Base-by-base conservation (phyloP, 352 stramenopile genomes). In the Globisporangium spiculum region DNA sequence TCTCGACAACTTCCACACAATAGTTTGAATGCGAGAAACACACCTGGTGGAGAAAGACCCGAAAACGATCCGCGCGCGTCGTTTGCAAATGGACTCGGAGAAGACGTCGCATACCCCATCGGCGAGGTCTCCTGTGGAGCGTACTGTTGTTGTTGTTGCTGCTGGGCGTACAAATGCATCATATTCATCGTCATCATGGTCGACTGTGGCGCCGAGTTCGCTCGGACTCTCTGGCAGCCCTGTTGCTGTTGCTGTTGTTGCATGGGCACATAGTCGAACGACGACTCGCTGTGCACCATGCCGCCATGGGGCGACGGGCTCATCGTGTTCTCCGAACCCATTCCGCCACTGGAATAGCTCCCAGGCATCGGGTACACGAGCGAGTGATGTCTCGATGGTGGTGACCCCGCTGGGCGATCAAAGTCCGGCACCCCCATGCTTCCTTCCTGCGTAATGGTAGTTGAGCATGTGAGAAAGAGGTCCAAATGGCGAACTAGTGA, bases 221-320 rank as follows among this genome's bases (percentile, higher is more conserved):
- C 41, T 14, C 60, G 60, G 14, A 68, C 16, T 32, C 57, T 57
- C 32, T 67, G 44, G 5, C 22, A 34, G 9, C 7, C 24, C 10
- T 20, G 56, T 1, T 62, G 56, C 10, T 61, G 56, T 4, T 61
- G 56, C 10, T 73, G 67, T 18, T 71, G 60, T 38, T 78, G 76
- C 75, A 84, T 78, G 1, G 78, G 63, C 22, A 84, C 69, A 66
- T 88, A 88, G 55, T 86, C 80, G 50, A 86, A 85, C 1, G 66
- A 52, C 2, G 64, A 4, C 24, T 83, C 77, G 24, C 70, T 69
- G 30, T 80, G 71, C 62, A 69, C 79, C 32, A 65, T 67, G 18
- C 46, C 34, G 4, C 46, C 34, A 12, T 60, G 44, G 2, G 55
- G 52, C 10, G 63, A 63, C 38, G 61, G 56, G 30, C 41, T 38